Evolutionary conservation across 1,284 basidiomycete genomes (phyloP).

Genomic region (Moesziomyces sp.): DNA sequence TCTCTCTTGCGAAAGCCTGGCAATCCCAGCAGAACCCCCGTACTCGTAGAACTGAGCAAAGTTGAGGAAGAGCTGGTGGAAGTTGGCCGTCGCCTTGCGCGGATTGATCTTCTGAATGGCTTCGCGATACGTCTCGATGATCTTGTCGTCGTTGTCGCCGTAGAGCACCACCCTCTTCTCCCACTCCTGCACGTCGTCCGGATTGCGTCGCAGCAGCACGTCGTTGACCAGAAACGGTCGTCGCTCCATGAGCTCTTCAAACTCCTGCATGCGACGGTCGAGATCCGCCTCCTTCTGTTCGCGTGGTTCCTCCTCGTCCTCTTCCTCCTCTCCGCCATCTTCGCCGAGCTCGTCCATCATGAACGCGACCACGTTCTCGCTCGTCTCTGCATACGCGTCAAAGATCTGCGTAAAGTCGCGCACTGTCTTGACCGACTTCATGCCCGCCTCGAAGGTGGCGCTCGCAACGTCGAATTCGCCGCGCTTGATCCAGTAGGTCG

Average conservation of each 20-base stretch:
- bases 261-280: slow-evolving; percentile 88
- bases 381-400: slow-evolving; percentile 94
- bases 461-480: slow-evolving; percentile 91
- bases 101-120: slow-evolving; percentile 90
- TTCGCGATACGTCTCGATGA: slow-evolving; percentile 89
- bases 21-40: slow-evolving; percentile 74
- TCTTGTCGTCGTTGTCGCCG: slow-evolving; percentile 92
- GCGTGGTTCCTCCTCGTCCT: slow-evolving; percentile 57
- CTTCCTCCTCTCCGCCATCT: slow-evolving; percentile 57
- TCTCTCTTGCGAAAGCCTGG: slow-evolving; percentile 68
- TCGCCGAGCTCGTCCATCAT: slow-evolving; percentile 86
- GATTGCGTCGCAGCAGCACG: slow-evolving; percentile 90
- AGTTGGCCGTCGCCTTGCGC: slow-evolving; percentile 88
- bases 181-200: slow-evolving; percentile 99
- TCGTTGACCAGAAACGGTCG: slow-evolving; percentile 97
- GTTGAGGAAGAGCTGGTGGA: slow-evolving; percentile 90
- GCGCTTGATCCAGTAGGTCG: slow-evolving; percentile 98
- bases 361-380: slow-evolving; percentile 87
- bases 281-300: slow-evolving; percentile 84
- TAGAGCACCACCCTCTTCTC: slow-evolving; percentile 95
- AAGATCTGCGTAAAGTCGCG: slow-evolving; percentile 99
- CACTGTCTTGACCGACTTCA: slow-evolving; percentile 86
- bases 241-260: slow-evolving; percentile 93
- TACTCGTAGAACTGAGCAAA: slow-evolving; percentile 98
- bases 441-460: slow-evolving; percentile 87